phyloP scores from a whole-genome alignment of 2,329 filamentous ascomycete genomes.

The Tympanopsis confertula region DNA sequence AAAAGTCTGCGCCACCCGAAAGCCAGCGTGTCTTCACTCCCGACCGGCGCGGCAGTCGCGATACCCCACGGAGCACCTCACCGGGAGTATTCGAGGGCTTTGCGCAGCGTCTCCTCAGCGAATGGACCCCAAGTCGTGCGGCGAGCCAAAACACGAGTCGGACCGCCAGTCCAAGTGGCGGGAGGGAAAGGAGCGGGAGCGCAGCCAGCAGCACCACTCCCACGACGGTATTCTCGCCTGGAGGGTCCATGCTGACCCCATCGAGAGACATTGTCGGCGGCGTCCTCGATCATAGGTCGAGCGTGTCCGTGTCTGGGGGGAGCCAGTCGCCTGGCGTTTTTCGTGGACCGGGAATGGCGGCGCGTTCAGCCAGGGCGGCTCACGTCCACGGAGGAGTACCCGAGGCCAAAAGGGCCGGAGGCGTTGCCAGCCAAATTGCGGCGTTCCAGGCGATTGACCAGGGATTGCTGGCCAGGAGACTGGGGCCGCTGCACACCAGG shows the following conservation, averaged over 20 bases:
- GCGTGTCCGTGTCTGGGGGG: too few species aligned
- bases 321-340: too few species aligned
- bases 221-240: conserved; percentile 2
- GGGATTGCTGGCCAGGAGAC: conserved; percentile 41
- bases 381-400: conserved; percentile 8
- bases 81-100: conserved; percentile 46
- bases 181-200: conserved; percentile 28
- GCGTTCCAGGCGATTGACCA: conserved; percentile 55
- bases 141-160: conserved; percentile 41
- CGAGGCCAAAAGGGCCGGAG: conserved; percentile 12
- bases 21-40: conserved; percentile 16
- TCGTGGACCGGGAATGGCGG: conserved; percentile 19
- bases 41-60: conserved; percentile 31
- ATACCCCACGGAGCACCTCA: conserved; percentile 31
- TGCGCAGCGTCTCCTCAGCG: conserved; percentile 49
- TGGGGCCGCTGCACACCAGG: conserved; percentile 31
- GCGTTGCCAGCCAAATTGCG: conserved; percentile 37
- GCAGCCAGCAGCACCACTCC: conserved; percentile 12
- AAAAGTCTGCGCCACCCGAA: conserved; percentile 9
- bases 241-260: conserved; percentile 3
- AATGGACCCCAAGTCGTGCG: conserved; percentile 22
- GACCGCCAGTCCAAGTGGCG: conserved; percentile 34
- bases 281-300: too few species aligned
- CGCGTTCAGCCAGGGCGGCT: conserved; percentile 11
- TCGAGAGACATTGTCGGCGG: conserved; percentile 29